A percentile compares a stretch with the other conserved stretches of the same genome.
Conservation (phyloP, 1,284 basidiomycete genomes). For the Ceratobasidium sp. region DNA sequence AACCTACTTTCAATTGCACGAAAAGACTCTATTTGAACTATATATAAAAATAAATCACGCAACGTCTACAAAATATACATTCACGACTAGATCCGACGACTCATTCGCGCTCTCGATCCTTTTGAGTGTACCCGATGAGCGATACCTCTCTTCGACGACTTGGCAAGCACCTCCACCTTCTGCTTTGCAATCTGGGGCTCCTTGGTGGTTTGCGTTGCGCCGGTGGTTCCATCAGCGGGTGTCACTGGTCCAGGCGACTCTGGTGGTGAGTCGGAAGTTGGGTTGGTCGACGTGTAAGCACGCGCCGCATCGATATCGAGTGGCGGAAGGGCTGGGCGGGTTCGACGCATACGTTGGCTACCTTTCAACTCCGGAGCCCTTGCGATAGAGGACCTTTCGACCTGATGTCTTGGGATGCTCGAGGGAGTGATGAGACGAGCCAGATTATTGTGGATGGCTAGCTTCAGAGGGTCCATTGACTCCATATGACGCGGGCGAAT, state of each 20-base stretch:
- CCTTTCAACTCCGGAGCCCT: background rate
- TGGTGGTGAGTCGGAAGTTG: background rate
- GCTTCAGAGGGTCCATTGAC: background rate
- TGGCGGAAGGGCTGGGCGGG: background rate
- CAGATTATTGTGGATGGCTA: constrained; percentile 6
- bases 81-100: background rate
- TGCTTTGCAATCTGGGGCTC: too few relatives aligned
- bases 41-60: background rate
- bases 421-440: background rate
- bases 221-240: background rate
- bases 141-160: background rate
- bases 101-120: background rate
- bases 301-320: background rate
- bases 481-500: background rate
- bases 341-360: background rate
- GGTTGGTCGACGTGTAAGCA: background rate
- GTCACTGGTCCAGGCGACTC: background rate
- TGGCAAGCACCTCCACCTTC: background rate
- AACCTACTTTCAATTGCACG: too few relatives aligned
- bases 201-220: too few relatives aligned
- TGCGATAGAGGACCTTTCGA: background rate
- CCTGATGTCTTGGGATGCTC: background rate
- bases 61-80: too few relatives aligned
- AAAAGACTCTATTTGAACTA: background rate
- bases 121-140: background rate